Evolutionary conservation across 768 basidiomycete genomes (phyloP), one percentile per base, ranked within the genome.

Genomic region (Rickenella mellea): DNA sequence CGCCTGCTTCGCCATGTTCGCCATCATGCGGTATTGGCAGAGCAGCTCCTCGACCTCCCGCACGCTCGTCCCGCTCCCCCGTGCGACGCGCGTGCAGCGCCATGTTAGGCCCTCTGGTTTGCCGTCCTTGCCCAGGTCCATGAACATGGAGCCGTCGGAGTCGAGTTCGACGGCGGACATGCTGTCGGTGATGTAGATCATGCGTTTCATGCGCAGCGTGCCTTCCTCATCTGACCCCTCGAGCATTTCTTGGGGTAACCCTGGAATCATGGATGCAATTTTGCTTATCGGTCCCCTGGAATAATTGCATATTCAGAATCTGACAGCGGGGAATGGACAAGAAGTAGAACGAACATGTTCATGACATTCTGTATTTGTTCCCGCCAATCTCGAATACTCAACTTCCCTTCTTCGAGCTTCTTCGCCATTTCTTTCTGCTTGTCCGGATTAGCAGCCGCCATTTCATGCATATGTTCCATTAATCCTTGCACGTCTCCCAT

Each of bases 211-310:
- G 43, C 90, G 83, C 45, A 74, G 57, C 5, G 83, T 76, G 24
- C 88, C 90, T 52, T 99, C 94, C 61, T 97, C 93, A 55, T 97
- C 94, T 20, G 83, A 85, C 21, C 90, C 93, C 54, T 87, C 83
- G 43, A 97, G 72, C 51, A 98, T 65, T 31, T 89, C 90, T 51
- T 91, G 86, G 10, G 90, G 86, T 48, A 99, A 75, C 21, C 96
- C 96, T 3, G 96, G 96, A 46, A 99, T 99, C 91, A 98, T 97
- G 12, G 87, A 90, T 22, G 96, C 92, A 54, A 99, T 93, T 64
- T 99, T 99, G 56, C 86, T 90, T 42, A 99, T 79, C 6, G 96
- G 93, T n/a, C 96, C 96, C 89, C 93, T 96, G 55, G 7, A 49
- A 49, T 42, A 12, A 46, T 17, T 33, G 45, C 15, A 36, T 32